Percentiles rank a stretch among this genome's conserved stretches.
These are phyloP conservation scores for Monosporascus sp. DNA, from an alignment of 2,329 filamentous ascomycete genomes.

Conservation along the genomic window DNA sequence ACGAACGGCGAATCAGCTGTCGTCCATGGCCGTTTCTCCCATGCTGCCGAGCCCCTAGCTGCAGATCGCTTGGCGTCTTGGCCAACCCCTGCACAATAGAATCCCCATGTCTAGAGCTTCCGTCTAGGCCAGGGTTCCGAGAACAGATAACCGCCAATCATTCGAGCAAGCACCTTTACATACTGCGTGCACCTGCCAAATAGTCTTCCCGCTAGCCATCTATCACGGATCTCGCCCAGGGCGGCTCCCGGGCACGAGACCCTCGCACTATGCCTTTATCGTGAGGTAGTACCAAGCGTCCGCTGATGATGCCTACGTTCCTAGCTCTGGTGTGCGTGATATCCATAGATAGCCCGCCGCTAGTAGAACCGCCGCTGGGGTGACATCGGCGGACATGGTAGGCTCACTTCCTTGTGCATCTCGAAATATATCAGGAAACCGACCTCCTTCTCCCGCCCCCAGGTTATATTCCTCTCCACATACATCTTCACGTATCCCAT, in stretches of 20 bases:
- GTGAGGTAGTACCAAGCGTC: background rate
- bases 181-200: no score
- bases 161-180: no score
- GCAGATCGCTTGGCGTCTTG: conserved; percentile 26
- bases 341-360: background rate
- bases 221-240: background rate
- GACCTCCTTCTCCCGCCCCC: conserved; percentile 10
- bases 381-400: background rate
- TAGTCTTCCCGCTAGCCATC: background rate
- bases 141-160: no score
- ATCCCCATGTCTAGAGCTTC: background rate
- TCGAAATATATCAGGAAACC: conserved; percentile 14
- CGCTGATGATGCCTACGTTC: background rate
- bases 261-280: background rate
- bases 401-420: conserved; percentile 3
- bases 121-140: no score
- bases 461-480: conserved; percentile 11
- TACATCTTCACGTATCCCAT: conserved; percentile 15
- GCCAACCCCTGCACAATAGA: conserved; percentile 5
- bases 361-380: background rate
- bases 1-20: background rate
- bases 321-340: background rate
- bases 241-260: background rate
- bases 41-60: conserved; percentile 20
- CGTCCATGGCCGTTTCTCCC: conserved; percentile 1